Base-by-base conservation (phyloP, 305 asterid genomes). In the Fraxinus albicans region DNA sequence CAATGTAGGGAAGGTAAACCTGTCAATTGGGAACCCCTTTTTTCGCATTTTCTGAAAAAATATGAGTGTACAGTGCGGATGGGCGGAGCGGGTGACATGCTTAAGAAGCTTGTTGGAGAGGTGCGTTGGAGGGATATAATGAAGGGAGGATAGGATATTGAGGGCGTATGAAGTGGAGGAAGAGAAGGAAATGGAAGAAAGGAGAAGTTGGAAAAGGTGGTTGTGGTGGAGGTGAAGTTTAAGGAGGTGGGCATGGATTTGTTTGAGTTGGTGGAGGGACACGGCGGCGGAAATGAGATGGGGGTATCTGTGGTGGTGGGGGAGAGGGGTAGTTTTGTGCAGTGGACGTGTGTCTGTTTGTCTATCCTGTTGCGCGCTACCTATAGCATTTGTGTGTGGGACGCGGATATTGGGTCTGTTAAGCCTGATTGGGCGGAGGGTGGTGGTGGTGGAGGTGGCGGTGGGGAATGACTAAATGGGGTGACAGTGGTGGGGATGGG, bases 1-100 rank as follows among this genome's bases (percentile, higher is more conserved):
- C 47, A 91, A 13, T 29, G 94, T 92, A 65, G 98, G 98, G 50
- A 92, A 88, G 81, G 90, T 83, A 84, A 87, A 93, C 79, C 90
- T 79, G 86, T 92, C 94, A 53, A 90, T 9, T 17, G 85, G 80
- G 69, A 86, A 88, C 25, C 83, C 90, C 10, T 84, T 84, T 67
- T 60, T 81, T 81, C 80, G 80, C 88, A 91, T 83, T 15, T 83
- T 34, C 74, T 89, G 91, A 83, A 90, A 89, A 74, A 90, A 88
- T 44, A 89, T 21, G 34, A 93, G 88, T 74, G 92, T 82, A 33
- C 81, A 80, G 63, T 87, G 84, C 73, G 92, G 86, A 31, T 82
- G 77, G 73, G 84, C 84, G 8, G 93, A 90, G 33, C 93, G 96
- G 15, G 97, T 89, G 53, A 93, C 79, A 40, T 90, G 86, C 23